Base-by-base conservation (phyloP, 106 monocot genomes). In the Dendrobium huoshanense region DNA sequence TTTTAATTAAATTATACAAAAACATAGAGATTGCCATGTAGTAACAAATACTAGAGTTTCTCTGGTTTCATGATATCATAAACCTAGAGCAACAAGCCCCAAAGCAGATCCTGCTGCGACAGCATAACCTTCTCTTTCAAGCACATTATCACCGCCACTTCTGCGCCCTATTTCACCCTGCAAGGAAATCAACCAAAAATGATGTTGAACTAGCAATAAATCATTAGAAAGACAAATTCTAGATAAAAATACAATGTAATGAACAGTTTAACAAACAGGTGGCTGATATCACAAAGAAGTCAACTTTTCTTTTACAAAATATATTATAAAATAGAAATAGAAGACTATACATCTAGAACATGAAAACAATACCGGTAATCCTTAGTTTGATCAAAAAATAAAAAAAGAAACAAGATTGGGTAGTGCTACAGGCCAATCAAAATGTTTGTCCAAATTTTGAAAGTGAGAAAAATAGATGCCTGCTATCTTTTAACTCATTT, bases 61-160 rank as follows among this genome's bases (percentile, higher is more conserved):
- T 20, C 70, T 20, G 47, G 22, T 55, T 68, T 72, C 44, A 27
- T 18, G 68, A 55, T 51, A 61, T 22, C 33, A 47, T 58, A 78
- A 78, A 95, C 98, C 98, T 88, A 98, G 86, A 6, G 92, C 95
- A 51, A 98, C 98, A 80, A 98, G 84, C 67, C 98, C 98, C 83
- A 98, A 79, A 75, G 98, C 98, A 89, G 80, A 88, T 88, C 98
- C 98, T 58, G 98, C 94, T 90, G 94, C 95, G 92, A 98, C 91
- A 84, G 98, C 92, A 91, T 98, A 98, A 48, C 98, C 98, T 95
- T 98, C 98, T 80, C 95, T 88, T 95, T 98, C 98, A 72, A 91
- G 95, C 58, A 98, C 98, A 87, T 98, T 98, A 81, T 98, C 98
- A 79, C 92, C 94, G 64, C 88, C 88, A 87, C 98, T 98, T 98